Base-by-base conservation (phyloP, 2,329 filamentous ascomycete genomes). In the Orbilia javanica region DNA sequence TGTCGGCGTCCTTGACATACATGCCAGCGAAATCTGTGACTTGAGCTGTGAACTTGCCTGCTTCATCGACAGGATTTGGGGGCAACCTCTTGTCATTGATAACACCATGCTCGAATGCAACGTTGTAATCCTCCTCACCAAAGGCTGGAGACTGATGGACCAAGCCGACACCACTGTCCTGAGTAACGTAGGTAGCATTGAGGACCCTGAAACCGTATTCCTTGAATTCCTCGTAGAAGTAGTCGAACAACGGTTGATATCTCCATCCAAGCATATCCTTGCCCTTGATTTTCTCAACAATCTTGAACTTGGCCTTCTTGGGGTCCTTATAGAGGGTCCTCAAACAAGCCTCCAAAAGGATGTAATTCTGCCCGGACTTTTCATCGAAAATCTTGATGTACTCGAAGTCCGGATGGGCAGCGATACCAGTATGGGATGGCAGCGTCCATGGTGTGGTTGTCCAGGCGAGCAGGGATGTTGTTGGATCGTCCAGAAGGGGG, bases 121-220 rank as follows among this genome's bases (percentile, higher is more conserved):
- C 90, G 80, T 91, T 91, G 86, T 97, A 97, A 90, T 98, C 95
- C 80, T 97, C 95, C 85, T 97, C 93, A 88, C 95, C 95, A 83
- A 95, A 97, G 0, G 94, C 93, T 1, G 95, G 95, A 3, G 95
- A 89, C 84, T 97, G 94, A 84, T 98, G 95, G 52, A 98, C 95
- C 79, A 98, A 92, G 82, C 95, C 95, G 36, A 93, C 93, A 90
- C 95, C 95, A 82, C 93, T 94, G 77, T 96, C 94, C 31, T 92
- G 90, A 27, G 93, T 96, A 73, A 97, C 94, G 82, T 97, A 97
- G 5, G 88, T 90, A 42, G 92, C 95, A 81, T 92, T 94, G 80
- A 97, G 83, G 3, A 97, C 92, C 81, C 88, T 89, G 87, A 97
- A 97, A 3, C 90, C 93, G 77, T 89, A 84, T 71, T 96, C 92